Evolutionary conservation across 148 eudicot genomes (phyloP), one percentile per base, ranked within the genome.

Genomic region (Silene uniflora): DNA sequence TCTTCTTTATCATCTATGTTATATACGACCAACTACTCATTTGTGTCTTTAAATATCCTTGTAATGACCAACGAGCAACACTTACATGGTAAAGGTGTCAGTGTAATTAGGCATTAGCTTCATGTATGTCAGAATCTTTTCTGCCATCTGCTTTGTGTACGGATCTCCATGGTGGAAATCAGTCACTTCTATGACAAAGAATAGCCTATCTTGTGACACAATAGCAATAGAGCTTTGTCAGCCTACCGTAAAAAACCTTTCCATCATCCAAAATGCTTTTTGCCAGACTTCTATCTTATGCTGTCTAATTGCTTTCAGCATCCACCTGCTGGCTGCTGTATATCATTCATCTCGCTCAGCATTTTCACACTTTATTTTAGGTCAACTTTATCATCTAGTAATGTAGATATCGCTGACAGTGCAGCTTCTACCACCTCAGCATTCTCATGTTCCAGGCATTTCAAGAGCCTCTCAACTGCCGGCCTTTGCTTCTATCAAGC

Each of bases 341-440:
- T 82, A 21, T 84, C 84, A 52, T 88, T 84, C 76, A 79, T 78
- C 73, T 77, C 85, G 63, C 58, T 81, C 72, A 92, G 85, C 76
- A 88, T 73, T 60, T 39, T 39, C 56, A 93, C 89, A 78, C 96
- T 88, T 39, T 77, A 87, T 56, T 77, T 85, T 59, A 86, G 71
- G 80, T 85, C 81, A 39, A 92, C 93, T 11, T 79, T 87, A 10
- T 94, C 98, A n/a, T 90, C 97, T 74, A 94, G 82, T 81, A 94
- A 78, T 29, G 97, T 91, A 1, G 91, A 91, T 35, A 94, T 59
- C 3, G 98, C 98, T 14, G 91, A 91, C 22, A 94, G 87, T 7
- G 97, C 86, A 64, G 96, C 92, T 78, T 94, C 98, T 19, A 91
- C 91, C 6, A 92, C 97, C 71, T 81, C 83, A 60, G 88, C 93